Percentiles rank a stretch among this genome's conserved stretches.
Evolutionary conservation across 2,329 filamentous ascomycete genomes (phyloP).

Genomic region (Paecilomyces variotii): DNA sequence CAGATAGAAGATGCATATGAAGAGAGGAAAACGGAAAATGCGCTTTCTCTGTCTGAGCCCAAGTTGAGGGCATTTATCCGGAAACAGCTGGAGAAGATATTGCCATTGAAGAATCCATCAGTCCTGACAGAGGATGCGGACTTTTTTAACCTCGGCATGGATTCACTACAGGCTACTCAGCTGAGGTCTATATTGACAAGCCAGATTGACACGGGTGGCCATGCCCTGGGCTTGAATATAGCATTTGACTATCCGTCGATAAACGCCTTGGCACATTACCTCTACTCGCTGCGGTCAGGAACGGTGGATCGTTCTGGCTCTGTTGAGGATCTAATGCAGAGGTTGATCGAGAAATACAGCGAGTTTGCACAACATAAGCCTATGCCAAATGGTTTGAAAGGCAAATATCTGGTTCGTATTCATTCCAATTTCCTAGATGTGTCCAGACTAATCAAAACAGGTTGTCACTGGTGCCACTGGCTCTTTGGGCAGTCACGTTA

Average conservation of each 20-base stretch:
- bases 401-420: conserved; percentile 16
- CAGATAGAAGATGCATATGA: conserved; percentile 42
- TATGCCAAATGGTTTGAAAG: conserved; percentile 8
- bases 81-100: conserved; percentile 17
- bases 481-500: conserved; percentile 54
- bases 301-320: conserved; percentile 22
- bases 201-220: conserved; percentile 42
- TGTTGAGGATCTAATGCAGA: conserved; percentile 37
- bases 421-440: neutral
- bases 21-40: conserved; percentile 13
- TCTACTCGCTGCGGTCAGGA: conserved; percentile 38
- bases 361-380: conserved; percentile 21
- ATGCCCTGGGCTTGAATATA: conserved; percentile 47
- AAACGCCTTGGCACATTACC: conserved; percentile 36
- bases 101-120: conserved; percentile 15
- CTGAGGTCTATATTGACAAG: conserved; percentile 47
- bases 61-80: conserved; percentile 30
- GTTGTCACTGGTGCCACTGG: conserved; percentile 59
- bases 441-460: conserved; percentile 9
- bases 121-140: conserved; percentile 38
- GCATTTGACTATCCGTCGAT: conserved; percentile 52
- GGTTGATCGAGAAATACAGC: conserved; percentile 41
- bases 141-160: conserved; percentile 52
- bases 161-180: conserved; percentile 52
- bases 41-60: conserved; percentile 12